Evolutionary conservation across 148 eudicot species (phyloP), one percentile per base, ranked within the genome.

Genomic region (Polygonum maritimum): DNA sequence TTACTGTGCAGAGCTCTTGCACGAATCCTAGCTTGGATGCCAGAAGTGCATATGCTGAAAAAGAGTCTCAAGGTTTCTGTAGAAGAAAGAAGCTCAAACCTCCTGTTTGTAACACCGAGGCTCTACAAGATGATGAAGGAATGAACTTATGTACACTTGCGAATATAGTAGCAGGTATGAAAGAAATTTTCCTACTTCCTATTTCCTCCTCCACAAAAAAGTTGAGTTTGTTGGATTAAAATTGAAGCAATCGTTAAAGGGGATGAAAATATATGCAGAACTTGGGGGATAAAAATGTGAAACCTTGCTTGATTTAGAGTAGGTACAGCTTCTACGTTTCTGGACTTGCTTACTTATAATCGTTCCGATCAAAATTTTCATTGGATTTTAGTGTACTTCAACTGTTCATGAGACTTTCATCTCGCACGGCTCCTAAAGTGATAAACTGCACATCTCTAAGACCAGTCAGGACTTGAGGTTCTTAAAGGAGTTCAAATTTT

Each of bases 1-100:
- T 78, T 77, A 47, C 35, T 78, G 75, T 83, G 82, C 87, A 94
- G 98, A 94, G 97, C 82, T 94, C 98, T 48, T 92, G 96, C 71
- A 88, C 92, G 36, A 89, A 85, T 80, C 89, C 85, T 45, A 86
- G 85, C 57, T n/a, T 81, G 74, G 91, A 86, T 81, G 82, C 79
- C 26, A 93, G 89, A 76, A 86, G 77, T 74, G 80, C 75, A 36
- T 73, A 58, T 44, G 74, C 47, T 19, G 84, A 87, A 79, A 62
- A 76, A 76, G 83, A 73, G 79, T 70, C 58, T 4, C 80, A 69
- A 73, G 83, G 79, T 80, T 75, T 69, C 60, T 81, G 81, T 15
- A 82, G 70, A 40, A 77, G 79, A 40, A 80, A 83, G 55, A 70
- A 73, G 48, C 78, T 74, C 51, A 74, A 80, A 55, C 75, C 83